Conservation (phyloP, 1,139 yeast genomes). For the Sugiyamaella pinicola region DNA sequence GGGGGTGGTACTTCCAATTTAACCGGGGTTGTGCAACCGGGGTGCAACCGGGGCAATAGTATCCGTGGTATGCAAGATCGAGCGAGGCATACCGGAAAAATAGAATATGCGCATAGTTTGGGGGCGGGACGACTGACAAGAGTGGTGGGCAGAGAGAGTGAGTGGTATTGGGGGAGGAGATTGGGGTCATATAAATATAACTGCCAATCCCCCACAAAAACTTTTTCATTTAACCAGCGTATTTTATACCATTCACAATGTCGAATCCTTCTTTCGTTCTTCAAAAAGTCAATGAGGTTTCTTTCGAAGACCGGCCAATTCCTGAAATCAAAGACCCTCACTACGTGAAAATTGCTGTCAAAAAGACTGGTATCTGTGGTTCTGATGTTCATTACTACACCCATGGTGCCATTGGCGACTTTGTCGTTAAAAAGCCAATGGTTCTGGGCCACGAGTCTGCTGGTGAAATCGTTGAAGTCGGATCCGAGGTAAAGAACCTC, state of each 20-base stretch:
- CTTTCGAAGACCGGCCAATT: conserved; percentile 63
- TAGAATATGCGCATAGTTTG: conserved; percentile 4
- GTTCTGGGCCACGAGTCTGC: conserved; percentile 70
- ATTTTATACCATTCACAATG: not conserved
- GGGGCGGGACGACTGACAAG: not conserved
- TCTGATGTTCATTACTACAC: conserved; percentile 83
- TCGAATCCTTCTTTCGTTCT: conserved; percentile 71
- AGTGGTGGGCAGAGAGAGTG: not conserved
- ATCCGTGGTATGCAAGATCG: conserved; percentile 9
- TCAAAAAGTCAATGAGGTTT: conserved; percentile 62
- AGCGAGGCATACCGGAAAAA: conserved; percentile 16
- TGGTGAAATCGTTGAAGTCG: conserved; percentile 69
- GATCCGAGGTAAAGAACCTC: conserved; percentile 54
- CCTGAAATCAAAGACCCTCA: conserved; percentile 64
- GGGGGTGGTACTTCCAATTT: conserved; percentile 3
- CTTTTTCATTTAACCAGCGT: not conserved
- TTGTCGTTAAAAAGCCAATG: conserved; percentile 39
- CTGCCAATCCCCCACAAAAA: conserved; percentile 14
- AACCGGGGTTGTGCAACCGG: conserved; percentile 11
- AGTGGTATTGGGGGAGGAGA: not conserved
- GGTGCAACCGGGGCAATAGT: not conserved
- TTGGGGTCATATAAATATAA: conserved; percentile 5
- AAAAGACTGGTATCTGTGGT: conserved; percentile 85
- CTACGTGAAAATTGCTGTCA: conserved; percentile 73
- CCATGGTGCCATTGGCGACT: conserved; percentile 73